phyloP scores from a whole-genome alignment of 495 filamentous ascomycete species.

The Chaetomium tenue region DNA sequence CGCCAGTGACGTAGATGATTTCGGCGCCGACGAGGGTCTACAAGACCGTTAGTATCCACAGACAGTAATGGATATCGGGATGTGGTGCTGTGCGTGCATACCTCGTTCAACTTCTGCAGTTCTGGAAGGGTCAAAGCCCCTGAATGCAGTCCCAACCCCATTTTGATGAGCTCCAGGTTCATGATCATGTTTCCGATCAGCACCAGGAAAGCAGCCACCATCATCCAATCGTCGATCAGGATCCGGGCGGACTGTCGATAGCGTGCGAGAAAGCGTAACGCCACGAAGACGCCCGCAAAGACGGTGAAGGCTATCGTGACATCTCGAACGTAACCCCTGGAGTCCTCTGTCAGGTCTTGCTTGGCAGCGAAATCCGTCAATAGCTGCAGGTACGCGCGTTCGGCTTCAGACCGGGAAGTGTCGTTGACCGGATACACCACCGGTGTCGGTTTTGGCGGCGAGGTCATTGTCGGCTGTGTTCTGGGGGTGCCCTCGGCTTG shows the following conservation, averaged over 20 bases:
- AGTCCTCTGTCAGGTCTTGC: slow-evolving; percentile 10
- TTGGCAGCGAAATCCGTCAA: slow-evolving; percentile 8
- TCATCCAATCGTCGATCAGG: slow-evolving; percentile 12
- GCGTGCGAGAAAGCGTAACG: slow-evolving; percentile 7
- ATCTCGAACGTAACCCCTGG: not conserved
- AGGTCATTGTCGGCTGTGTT: not conserved
- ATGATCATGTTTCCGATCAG: slow-evolving; percentile 15
- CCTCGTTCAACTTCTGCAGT: slow-evolving; percentile 12
- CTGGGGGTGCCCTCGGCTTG: not conserved
- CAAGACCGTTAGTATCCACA: not conserved
- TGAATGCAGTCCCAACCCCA: slow-evolving; percentile 11
- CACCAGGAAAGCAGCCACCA: not conserved
- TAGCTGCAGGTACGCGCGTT: slow-evolving; percentile 4
- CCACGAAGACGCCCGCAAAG: slow-evolving; percentile 15
- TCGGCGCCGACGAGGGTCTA: slow-evolving; percentile 16
- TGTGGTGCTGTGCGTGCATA: not conserved
- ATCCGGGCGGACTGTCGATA: slow-evolving; percentile 11
- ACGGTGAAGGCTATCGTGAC: slow-evolving; percentile 11
- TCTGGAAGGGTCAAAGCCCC: slow-evolving; percentile 2
- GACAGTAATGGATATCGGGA: not conserved
- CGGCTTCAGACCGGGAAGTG: slow-evolving; percentile 5
- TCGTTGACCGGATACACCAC: slow-evolving; percentile 16
- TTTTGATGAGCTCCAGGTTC: slow-evolving; percentile 8
- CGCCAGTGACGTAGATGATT: slow-evolving; percentile 16
- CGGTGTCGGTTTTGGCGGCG: slow-evolving; percentile 5